These are phyloP conservation scores for Aspergillus nomiae DNA, from an alignment of 2,329 filamentous ascomycete genomes.

Conservation along the genomic window DNA sequence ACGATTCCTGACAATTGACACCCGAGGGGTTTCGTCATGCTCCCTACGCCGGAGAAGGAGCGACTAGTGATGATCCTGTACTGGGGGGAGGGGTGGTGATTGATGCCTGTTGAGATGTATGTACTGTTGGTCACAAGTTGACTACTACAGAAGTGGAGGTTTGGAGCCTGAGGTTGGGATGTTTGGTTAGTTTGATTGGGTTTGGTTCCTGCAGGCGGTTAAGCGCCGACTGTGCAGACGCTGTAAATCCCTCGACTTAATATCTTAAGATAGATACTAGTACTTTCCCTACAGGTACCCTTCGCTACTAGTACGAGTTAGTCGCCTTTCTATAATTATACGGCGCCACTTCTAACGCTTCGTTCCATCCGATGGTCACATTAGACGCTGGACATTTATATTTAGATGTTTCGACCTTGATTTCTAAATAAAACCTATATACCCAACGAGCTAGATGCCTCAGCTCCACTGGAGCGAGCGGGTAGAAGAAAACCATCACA, in stretches of 20 bases:
- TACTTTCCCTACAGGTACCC: no score
- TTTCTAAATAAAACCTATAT: neutral
- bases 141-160: neutral
- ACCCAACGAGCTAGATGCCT: neutral
- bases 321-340: conserved; percentile 5
- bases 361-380: neutral
- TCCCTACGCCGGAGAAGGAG: neutral
- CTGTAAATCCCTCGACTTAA: neutral
- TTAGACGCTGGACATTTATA: neutral
- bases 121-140: neutral
- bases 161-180: neutral
- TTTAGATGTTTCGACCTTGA: neutral
- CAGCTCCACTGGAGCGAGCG: neutral
- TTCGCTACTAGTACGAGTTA: neutral
- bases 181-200: neutral
- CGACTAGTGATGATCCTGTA: neutral
- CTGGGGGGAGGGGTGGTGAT: neutral
- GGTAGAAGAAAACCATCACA: neutral
- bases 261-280: no score
- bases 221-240: conserved; percentile 5
- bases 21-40: neutral
- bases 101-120: neutral
- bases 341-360: neutral
- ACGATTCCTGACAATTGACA: neutral
- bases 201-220: conserved; percentile 5